Conservation (phyloP, 192 early-diverging fungal genomes). For the Backusella tuberculispora region DNA sequence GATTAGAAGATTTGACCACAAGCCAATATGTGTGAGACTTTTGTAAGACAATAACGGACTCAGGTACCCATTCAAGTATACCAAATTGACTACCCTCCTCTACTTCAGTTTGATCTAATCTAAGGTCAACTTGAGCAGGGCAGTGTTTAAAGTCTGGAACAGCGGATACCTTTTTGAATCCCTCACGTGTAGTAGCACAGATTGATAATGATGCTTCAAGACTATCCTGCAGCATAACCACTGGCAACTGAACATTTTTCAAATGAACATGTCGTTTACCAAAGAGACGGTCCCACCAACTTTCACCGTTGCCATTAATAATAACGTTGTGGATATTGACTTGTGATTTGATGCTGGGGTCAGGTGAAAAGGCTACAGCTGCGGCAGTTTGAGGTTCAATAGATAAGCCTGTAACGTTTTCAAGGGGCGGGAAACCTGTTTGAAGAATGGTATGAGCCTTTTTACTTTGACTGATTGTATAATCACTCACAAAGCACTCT, state of each 20-base stretch:
- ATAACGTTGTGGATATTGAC: neutral
- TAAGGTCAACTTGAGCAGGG: neutral
- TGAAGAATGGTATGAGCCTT: constrained; percentile 17
- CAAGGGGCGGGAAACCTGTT: constrained; percentile 28
- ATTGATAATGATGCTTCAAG: constrained; percentile 14
- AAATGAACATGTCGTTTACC: constrained; percentile 24
- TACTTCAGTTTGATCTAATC: neutral
- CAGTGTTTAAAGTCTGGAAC: constrained; percentile 13
- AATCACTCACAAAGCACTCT: neutral
- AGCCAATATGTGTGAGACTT: constrained; percentile 22
- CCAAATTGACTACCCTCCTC: constrained; percentile 16
- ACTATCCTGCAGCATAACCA: neutral
- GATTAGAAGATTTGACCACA: neutral
- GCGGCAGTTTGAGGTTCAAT: constrained; percentile 9
- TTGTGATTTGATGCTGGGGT: constrained; percentile 14
- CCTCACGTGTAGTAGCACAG: constrained; percentile 9
- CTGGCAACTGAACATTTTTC: constrained; percentile 17
- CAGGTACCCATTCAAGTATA: constrained; percentile 24
- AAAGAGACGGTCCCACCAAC: constrained; percentile 30
- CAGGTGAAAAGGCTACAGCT: constrained; percentile 25
- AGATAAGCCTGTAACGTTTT: constrained; percentile 20
- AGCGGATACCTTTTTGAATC: neutral
- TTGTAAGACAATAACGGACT: constrained; percentile 12
- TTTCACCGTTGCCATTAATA: neutral
- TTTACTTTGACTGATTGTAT: neutral